Conservation (phyloP, 2,329 filamentous ascomycete genomes). For the Botryosphaeria dothidea region DNA sequence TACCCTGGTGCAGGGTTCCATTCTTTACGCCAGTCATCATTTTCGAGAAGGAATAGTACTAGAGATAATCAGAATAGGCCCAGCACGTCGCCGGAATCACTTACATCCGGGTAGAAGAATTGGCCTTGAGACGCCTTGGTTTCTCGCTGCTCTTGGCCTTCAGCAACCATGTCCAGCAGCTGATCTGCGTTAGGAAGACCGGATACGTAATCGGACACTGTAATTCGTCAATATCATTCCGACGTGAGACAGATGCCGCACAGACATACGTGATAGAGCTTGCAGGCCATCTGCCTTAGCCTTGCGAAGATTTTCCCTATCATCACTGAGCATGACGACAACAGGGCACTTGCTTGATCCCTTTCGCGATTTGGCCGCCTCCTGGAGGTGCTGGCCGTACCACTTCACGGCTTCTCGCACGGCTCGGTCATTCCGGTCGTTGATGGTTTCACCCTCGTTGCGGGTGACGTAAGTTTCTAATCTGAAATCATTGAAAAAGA, state of each 20-base stretch:
- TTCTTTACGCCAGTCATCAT: constrained; percentile 93
- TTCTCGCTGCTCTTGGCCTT: constrained; percentile 68
- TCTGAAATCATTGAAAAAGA: constrained; percentile 98
- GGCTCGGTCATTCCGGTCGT: constrained; percentile 93
- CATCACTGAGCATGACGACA: constrained; percentile 92
- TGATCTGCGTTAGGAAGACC: constrained; percentile 81
- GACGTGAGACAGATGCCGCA: not conserved
- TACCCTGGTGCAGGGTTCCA: constrained; percentile 87
- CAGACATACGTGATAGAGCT: constrained; percentile 56
- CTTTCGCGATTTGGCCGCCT: constrained; percentile 56
- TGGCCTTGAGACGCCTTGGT: constrained; percentile 66
- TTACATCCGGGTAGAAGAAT: constrained; percentile 75
- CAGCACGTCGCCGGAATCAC: not conserved
- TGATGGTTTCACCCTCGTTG: constrained; percentile 79
- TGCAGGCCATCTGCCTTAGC: constrained; percentile 74
- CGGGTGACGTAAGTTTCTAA: constrained; percentile 84
- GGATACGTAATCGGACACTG: constrained; percentile 71
- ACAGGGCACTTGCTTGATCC: constrained; percentile 61
- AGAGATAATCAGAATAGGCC: not conserved
- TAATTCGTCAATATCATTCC: constrained; percentile 22
- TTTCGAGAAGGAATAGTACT: constrained; percentile 80
- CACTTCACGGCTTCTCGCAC: constrained; percentile 83
- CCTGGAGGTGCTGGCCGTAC: constrained; percentile 80
- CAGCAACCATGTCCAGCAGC: constrained; percentile 90
- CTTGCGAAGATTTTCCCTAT: constrained; percentile 82